phyloP scores from a whole-genome alignment of 331 rosid species.

The Acacia concinna region DNA sequence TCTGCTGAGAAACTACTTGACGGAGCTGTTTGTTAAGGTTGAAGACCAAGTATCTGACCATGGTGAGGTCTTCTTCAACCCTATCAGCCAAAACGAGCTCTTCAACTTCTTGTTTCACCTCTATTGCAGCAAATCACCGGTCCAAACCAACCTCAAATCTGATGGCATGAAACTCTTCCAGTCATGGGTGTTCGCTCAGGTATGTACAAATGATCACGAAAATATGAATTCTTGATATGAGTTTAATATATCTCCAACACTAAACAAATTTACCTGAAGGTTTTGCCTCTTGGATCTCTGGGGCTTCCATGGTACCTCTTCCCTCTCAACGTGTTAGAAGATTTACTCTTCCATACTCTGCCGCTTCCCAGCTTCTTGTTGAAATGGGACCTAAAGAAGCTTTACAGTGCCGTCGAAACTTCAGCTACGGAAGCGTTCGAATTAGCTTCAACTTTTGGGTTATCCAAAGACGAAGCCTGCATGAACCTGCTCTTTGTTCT shows the following conservation, averaged over 20 bases:
- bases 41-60: constrained; percentile 40
- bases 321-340: constrained; percentile 45
- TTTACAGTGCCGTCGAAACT: constrained; percentile 25
- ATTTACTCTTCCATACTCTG: constrained; percentile 42
- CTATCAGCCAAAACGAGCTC: constrained; percentile 29
- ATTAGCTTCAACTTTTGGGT: constrained; percentile 43
- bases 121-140: constrained; percentile 40
- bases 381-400: constrained; percentile 29
- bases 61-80: constrained; percentile 39
- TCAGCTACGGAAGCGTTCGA: constrained; percentile 30
- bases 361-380: constrained; percentile 33
- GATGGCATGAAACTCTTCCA: constrained; percentile 42
- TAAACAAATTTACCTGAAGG: not conserved
- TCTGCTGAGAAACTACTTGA: constrained; percentile 36
- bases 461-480: constrained; percentile 57
- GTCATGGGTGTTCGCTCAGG: constrained; percentile 42
- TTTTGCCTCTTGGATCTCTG: not conserved
- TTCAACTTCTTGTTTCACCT: constrained; percentile 58
- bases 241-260: not conserved
- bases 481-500: constrained; percentile 62
- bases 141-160: constrained; percentile 31
- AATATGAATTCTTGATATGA: too few relatives aligned
- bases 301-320: not conserved
- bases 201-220: too few relatives aligned
- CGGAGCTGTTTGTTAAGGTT: constrained; percentile 37